Base-by-base conservation (phyloP, 208 protist species). In the Trypanosoma theileri region DNA sequence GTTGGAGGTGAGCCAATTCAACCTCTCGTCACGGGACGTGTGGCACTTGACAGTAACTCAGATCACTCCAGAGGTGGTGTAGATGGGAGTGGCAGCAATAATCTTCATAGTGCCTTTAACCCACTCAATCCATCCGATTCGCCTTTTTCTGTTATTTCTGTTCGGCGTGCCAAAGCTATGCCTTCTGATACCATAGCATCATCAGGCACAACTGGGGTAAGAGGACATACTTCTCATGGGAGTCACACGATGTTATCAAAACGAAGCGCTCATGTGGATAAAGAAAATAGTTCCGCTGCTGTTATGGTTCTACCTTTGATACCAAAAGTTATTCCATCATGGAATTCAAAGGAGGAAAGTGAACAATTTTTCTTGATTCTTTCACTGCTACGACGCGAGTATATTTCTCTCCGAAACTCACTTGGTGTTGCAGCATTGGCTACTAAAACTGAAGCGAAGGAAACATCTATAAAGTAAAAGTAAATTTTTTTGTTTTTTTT, bases 1-100 rank as follows among this genome's bases (percentile, higher is more conserved):
- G 89, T 95, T n/a, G 62, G 64, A 14, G 80, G 80, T 59, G 89
- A 92, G 59, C 71, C 67, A 26, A 84, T 95, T 52, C 80, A 90
- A 68, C 57, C 45, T 3, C 80, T 79, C 11, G 17, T 55, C 11
- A 40, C 53, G 11, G 40, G 42, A 19, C 22, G 62, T 17, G 73
- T 72, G 11, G 45, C 50, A 1, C 12, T 75, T 22, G 59, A 71
- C 8, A 24, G 40, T 8, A 51, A 65, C 8, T 42, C 51, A 35
- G 73, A 82, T 35, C 46, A 44, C 56, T 44, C 51, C 48, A 40
- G 28, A 50, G 24, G 45, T 64, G 60, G 28, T 51, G 46, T 21
- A 45, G 62, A 19, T 68, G 24, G 17, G 31, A 21, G 16, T 17
- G 14, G 16, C 13, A 35, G 40, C 40, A 41, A 14, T 16, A 52